Base-by-base conservation (phyloP, 2,329 filamentous ascomycete genomes). In the Trichoderma koningiopsis region DNA sequence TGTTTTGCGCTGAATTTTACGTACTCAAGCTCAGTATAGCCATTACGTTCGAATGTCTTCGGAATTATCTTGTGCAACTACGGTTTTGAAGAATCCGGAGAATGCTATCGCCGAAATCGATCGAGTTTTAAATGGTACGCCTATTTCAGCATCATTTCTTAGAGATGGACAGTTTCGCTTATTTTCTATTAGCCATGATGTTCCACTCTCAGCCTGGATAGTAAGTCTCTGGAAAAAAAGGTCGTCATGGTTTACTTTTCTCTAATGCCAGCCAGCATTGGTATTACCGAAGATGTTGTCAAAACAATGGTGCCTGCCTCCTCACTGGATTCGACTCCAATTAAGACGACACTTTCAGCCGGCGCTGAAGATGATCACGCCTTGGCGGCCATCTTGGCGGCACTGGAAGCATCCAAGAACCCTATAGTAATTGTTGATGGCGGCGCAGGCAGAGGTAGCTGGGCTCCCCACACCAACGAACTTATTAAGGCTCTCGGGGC, bases 51-150 rank as follows among this genome's bases (percentile, higher is more conserved):
- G 40, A 1, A 68, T 68, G 43, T 68, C 65, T 19, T 33, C 31
- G 4, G 43, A 60, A 11, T 22, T 68, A 31, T 68, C 40, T 7
- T 60, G 55, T 19, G 65, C 65, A 27, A 68, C 65, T 24, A 29
- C 65, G 35, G n/a, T 68, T 35, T 47, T 68, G 6, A 52, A 61
- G 10, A 43, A 68, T 27, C 29, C 55, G 14, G 31, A 31, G 2
- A 40, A 31, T 8, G 65, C 65, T n/a, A 31, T n/a, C 3, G 47
- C 37, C 4, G 65, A 68, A 40, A 68, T 68, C 47, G 65, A 68
- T 29, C 55, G 56, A 29, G 65, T 68, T 11, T 53, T 68, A 29
- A 59, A 68, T 29, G 65, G 65, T 61, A 19, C 22, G 63, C 19
- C 14, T 49, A 40, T 5, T 24, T 6, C 0, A 19, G 24, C 6